phyloP scores from a whole-genome alignment of 148 eudicot genomes.

The Camellia lanceoleosa region DNA sequence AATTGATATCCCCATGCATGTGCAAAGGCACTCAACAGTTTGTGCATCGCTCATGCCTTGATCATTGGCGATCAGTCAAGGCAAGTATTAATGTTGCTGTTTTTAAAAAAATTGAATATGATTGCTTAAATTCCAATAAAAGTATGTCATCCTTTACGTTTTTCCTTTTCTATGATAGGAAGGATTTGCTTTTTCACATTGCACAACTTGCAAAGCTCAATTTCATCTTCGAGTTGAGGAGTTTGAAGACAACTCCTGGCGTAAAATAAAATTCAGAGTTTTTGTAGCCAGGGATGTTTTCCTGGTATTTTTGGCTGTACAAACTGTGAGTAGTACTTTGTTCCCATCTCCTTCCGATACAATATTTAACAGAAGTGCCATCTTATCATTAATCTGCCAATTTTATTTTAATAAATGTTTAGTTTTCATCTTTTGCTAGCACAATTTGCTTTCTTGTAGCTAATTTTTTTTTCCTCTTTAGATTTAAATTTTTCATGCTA shows the following conservation, averaged over 20 bases:
- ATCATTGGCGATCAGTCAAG: slow-evolving; percentile 98
- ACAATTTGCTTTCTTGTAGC: neutral
- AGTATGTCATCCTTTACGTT: neutral
- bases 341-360: neutral
- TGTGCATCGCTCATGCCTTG: slow-evolving; percentile 94
- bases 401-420: neutral
- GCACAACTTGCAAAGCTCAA: slow-evolving; percentile 96
- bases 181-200: slow-evolving; percentile 95
- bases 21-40: slow-evolving; percentile 97
- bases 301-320: slow-evolving; percentile 84
- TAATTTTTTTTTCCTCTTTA: neutral
- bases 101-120: neutral
- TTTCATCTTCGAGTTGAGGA: slow-evolving; percentile 67
- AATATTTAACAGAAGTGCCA: neutral
- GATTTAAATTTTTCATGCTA: neutral
- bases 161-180: slow-evolving; percentile 43
- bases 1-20: slow-evolving; percentile 93
- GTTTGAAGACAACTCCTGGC: slow-evolving; percentile 78
- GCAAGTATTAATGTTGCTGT: slow-evolving; percentile 31
- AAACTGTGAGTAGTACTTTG: slow-evolving; percentile 57
- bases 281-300: slow-evolving; percentile 89
- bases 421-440: neutral
- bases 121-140: neutral
- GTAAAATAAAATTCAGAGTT: slow-evolving; percentile 74
- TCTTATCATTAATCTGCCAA: neutral